Conservation (phyloP, 2,329 filamentous ascomycete genomes). For the Clarireedia hainanense region DNA sequence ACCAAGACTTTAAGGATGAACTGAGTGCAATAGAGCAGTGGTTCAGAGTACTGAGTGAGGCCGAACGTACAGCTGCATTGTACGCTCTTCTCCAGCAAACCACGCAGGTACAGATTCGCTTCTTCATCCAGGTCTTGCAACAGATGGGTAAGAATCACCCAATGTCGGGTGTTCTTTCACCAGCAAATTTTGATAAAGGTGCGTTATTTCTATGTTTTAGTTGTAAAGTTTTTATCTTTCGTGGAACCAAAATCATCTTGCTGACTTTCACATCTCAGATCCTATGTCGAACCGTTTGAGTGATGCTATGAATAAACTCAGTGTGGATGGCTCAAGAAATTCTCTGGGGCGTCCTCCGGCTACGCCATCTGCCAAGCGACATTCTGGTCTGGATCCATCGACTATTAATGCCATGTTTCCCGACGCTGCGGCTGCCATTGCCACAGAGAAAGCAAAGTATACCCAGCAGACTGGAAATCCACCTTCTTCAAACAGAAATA, state of each 20-base stretch:
- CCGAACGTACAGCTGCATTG: conserved; percentile 87
- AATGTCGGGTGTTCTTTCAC: conserved; percentile 91
- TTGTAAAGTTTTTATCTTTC: no score
- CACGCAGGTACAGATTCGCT: conserved; percentile 96
- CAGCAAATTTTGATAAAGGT: conserved; percentile 96
- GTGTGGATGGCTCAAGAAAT: conserved; percentile 77
- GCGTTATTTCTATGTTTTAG: conserved; percentile 23
- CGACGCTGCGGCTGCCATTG: conserved; percentile 95
- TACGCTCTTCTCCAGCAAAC: conserved; percentile 97
- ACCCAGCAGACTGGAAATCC: conserved; percentile 89
- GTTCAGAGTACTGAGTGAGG: conserved; percentile 96
- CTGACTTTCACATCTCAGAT: conserved; percentile 45
- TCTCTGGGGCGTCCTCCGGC: conserved; percentile 76
- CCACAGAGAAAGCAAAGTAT: conserved; percentile 95
- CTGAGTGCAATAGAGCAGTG: conserved; percentile 98
- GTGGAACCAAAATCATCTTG: not conserved
- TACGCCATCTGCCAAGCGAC: conserved; percentile 75
- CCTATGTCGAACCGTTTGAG: conserved; percentile 94
- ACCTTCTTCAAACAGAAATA: conserved; percentile 89
- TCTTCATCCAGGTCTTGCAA: conserved; percentile 97
- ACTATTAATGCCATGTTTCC: conserved; percentile 99
- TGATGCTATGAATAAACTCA: conserved; percentile 94
- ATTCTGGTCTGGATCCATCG: conserved; percentile 85
- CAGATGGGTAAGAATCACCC: conserved; percentile 99
- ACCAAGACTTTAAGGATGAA: conserved; percentile 99